phyloP scores from a whole-genome alignment of 1,284 basidiomycete genomes.

The Anthracocystis walkeri region DNA sequence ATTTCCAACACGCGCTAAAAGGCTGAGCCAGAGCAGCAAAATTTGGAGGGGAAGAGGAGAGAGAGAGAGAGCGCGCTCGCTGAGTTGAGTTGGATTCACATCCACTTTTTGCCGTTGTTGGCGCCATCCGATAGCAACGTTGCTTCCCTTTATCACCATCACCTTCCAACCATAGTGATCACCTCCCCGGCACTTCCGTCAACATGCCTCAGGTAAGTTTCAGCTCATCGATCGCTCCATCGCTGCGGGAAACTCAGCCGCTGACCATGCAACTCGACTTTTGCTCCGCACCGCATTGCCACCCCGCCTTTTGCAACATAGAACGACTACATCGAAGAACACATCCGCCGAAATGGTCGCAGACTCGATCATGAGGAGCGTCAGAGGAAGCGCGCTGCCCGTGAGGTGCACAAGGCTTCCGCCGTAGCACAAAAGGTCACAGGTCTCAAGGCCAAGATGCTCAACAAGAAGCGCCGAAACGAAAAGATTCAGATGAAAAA shows the following conservation, averaged over 20 bases:
- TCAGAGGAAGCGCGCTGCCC: conserved; percentile 87
- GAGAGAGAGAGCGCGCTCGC: conserved; percentile 1
- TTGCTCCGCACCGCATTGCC: conserved; percentile 6
- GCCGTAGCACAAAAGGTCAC: conserved; percentile 91
- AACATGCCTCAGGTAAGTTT: conserved; percentile 54
- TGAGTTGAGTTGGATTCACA: background rate
- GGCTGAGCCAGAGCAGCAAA: no score
- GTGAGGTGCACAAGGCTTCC: conserved; percentile 88
- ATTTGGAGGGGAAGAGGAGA: background rate
- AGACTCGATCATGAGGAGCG: conserved; percentile 69
- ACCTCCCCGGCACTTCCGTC: conserved; percentile 15
- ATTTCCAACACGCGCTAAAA: conserved; percentile 11
- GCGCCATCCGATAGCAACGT: conserved; percentile 3
- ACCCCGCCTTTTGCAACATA: conserved; percentile 34
- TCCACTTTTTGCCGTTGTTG: background rate
- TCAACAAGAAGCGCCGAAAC: conserved; percentile 93
- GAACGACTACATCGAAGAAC: conserved; percentile 72
- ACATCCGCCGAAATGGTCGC: conserved; percentile 69
- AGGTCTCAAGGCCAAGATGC: conserved; percentile 96
- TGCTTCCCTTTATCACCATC: conserved; percentile 5
- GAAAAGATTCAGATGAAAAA: conserved; percentile 99
- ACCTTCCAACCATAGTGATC: conserved; percentile 7
- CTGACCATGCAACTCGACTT: background rate
- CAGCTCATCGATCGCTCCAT: background rate
- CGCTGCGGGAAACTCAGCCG: background rate